Base-by-base conservation (phyloP, 2,329 filamentous ascomycete genomes). In the Madurella fahalii region DNA sequence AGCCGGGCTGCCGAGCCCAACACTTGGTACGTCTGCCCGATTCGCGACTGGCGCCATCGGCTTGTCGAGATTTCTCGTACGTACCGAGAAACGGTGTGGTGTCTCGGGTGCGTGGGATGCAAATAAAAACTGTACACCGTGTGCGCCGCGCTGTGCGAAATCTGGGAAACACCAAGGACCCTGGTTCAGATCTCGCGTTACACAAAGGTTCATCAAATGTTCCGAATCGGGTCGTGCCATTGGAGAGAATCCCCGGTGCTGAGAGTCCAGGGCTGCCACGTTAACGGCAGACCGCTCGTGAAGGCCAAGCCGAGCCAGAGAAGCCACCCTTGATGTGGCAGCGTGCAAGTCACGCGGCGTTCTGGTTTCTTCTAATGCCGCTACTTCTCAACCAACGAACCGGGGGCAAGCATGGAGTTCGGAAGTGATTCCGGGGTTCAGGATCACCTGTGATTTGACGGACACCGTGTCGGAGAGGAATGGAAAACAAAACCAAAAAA, bases 131-230 rank as follows among this genome's bases (percentile, higher is more conserved):
- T 25, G 25, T 52, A 25, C 31, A 17, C 11, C 5, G 11, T 49
- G 39, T 20, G n/a, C n/a, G n/a, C n/a, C n/a, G n/a, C n/a, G n/a
- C n/a, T n/a, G n/a, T n/a, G 46, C 47, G 39, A 34, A 41, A 42
- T 32, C 47, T 49, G 5, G 47, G 25, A 3, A 7, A 25, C 25
- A 25, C 25, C 3, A 25, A 7, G 25, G 7, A 3, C 25, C 25
- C 7, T 46, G 47, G 46, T 37, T 13, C 44, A 55, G 52, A 53
- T 58, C 49, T 53, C 47, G 42, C 46, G 52, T 52, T 52, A 54
- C 40, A 57, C 51, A 54, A 45, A 46, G 16, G n/a, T 48, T 51
- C 42, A 42, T 43, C n/a, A 50, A 51, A 43, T 45, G 32, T n/a
- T 37, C 50, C n/a, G 25, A 50, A 53, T 44, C 25, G 16, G 41